Base-by-base conservation (phyloP, 257 asterid species). In the Solanum ossicruentum region DNA sequence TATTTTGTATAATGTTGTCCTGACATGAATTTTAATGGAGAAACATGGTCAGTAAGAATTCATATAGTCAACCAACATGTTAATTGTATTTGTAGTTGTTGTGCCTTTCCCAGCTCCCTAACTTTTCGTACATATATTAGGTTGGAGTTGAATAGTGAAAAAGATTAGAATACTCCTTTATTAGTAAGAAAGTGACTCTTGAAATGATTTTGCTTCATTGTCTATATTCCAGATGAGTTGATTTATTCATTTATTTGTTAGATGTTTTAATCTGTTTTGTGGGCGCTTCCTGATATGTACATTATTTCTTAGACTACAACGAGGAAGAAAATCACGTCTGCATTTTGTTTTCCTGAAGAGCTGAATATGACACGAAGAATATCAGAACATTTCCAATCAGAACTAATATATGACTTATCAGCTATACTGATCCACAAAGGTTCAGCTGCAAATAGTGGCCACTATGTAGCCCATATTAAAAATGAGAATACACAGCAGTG, bases 351-450 rank as follows among this genome's bases (percentile, higher is more conserved):
- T 85, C 98, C 99, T 81, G 93, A 86, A 84, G 94, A 91, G 87
- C 90, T 96, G 77, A 89, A 94, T 91, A 92, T 96, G 98, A 89
- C 91, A 49, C 75, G 81, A 82, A 90, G 99, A 90, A 87, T 94
- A 83, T 91, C 97, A 23, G 97, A 87, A 80, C 86, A 88, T 87
- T 90, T 92, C 69, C 90, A 88, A 60, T 85, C 88, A 84, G 97
- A 93, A 85, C 84, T 90, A 85, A 84, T 94, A 54, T 96, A 93
- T 87, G 97, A 96, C 86, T 89, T 96, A 92, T 93, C 99, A 84
- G 99, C 99, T 87, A 92, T 96, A n/a, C 90, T 96, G 90, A 92
- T 96, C 88, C 99, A 96, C 94, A 96, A 94, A 91, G 99, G 99
- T 63, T 87, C 98, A 84, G 98, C 98, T 86, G 99, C 91, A 84